Conservation (phyloP, 2,329 filamentous ascomycete species). For the Aspergillus chevalieri region DNA sequence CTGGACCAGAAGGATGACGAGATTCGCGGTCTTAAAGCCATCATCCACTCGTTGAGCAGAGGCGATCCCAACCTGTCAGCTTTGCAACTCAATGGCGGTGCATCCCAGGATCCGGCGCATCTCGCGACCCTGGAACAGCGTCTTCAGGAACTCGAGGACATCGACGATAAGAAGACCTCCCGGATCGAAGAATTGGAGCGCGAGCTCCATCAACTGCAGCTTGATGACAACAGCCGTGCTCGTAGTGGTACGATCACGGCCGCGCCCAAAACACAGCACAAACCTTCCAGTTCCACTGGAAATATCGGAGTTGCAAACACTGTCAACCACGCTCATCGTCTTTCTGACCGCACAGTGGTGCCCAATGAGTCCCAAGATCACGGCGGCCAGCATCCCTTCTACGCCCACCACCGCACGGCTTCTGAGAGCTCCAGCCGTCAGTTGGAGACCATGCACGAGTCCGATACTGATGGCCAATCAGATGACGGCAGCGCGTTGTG, state of each 20-base stretch:
- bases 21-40: slow-evolving; percentile 92
- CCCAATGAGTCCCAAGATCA: slow-evolving; percentile 37
- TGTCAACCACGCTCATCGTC: slow-evolving; percentile 31
- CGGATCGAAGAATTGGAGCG: slow-evolving; percentile 82
- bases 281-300: slow-evolving; percentile 21
- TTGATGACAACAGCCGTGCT: slow-evolving; percentile 22
- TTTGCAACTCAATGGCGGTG: slow-evolving; percentile 21
- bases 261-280: slow-evolving; percentile 28
- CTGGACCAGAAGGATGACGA: slow-evolving; percentile 94
- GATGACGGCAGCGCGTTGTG: slow-evolving; percentile 71
- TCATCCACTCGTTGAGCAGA: slow-evolving; percentile 89
- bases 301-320: slow-evolving; percentile 20
- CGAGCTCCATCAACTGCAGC: slow-evolving; percentile 53
- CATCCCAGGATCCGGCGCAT: slow-evolving; percentile 44
- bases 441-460: slow-evolving; percentile 37
- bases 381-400: slow-evolving; percentile 19
- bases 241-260: slow-evolving; percentile 33
- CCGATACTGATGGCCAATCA: slow-evolving; percentile 45
- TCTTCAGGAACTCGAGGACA: slow-evolving; percentile 67
- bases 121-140: slow-evolving; percentile 68
- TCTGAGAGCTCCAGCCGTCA: slow-evolving; percentile 25
- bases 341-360: slow-evolving; percentile 40
- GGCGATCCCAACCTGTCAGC: slow-evolving; percentile 36
- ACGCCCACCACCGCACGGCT: slow-evolving; percentile 19
- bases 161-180: slow-evolving; percentile 64